Percentiles rank a stretch among this genome's conserved stretches.
Evolutionary conservation across 768 basidiomycete species (phyloP).

Genomic region (Tylopilus plumbeoviolaceoides): DNA sequence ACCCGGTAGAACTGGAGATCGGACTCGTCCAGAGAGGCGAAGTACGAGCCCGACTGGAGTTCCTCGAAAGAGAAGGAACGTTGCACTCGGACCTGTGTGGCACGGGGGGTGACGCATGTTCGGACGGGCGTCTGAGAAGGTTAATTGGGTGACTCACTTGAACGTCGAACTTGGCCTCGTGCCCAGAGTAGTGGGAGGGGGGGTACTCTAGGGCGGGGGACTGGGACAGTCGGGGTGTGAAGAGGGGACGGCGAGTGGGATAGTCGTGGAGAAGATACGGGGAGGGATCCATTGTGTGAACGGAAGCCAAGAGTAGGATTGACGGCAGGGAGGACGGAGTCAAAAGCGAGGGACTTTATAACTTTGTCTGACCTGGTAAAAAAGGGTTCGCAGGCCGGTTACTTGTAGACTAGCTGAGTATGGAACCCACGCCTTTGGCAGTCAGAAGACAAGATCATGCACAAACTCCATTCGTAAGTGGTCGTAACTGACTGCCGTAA

Average conservation of each 20-base stretch:
- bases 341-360: constrained; percentile 26
- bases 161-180: constrained; percentile 25
- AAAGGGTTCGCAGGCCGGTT: constrained; percentile 20
- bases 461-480: constrained; percentile 26
- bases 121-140: background rate
- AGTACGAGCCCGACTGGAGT: constrained; percentile 32
- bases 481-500: constrained; percentile 28
- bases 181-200: background rate
- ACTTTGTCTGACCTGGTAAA: constrained; percentile 25
- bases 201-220: constrained; percentile 7
- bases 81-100: constrained; percentile 26
- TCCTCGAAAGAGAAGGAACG: constrained; percentile 33
- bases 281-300: constrained; percentile 12
- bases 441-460: constrained; percentile 28
- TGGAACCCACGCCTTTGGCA: constrained; percentile 31
- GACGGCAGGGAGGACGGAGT: constrained; percentile 19
- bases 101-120: background rate
- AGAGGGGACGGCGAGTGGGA: background rate
- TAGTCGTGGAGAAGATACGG: constrained; percentile 1
- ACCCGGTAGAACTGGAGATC: constrained; percentile 31
- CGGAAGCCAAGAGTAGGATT: constrained; percentile 11
- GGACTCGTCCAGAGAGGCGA: constrained; percentile 28
- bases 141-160: constrained; percentile 6
- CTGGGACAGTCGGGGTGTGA: background rate
- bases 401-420: constrained; percentile 24